Conservation (phyloP, 805 yeast genomes). For the Zygosaccharomyces kombuchaensis region DNA sequence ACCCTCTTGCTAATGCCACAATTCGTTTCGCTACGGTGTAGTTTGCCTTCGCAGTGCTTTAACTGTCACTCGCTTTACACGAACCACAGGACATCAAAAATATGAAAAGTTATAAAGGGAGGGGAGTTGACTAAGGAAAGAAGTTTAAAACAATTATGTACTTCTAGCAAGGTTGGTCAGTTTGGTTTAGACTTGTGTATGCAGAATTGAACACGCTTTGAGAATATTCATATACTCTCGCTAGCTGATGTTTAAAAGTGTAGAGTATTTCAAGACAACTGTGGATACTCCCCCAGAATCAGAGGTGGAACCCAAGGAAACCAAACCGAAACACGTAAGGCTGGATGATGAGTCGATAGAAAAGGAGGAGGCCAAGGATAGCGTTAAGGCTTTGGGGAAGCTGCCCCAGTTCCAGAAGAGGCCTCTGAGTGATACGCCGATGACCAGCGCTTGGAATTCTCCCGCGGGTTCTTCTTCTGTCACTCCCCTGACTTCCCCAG, state of each 20-base stretch:
- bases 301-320: conserved; percentile 21
- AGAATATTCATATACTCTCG: neutral
- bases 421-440: conserved; percentile 73
- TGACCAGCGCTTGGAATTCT: conserved; percentile 52
- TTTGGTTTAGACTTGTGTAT: neutral
- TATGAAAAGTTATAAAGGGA: neutral
- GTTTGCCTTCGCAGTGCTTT: neutral
- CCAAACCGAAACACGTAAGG: neutral
- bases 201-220: neutral
- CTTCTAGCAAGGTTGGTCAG: neutral
- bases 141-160: too few relatives aligned
- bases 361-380: conserved; percentile 4
- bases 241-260: conserved; percentile 20
- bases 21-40: neutral
- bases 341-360: neutral
- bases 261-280: conserved; percentile 18
- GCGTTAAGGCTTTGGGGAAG: neutral
- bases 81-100: neutral
- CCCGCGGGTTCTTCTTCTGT: conserved; percentile 40
- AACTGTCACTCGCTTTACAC: neutral
- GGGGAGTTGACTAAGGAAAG: neutral
- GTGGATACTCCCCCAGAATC: conserved; percentile 22
- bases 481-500: conserved; percentile 33
- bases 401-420: conserved; percentile 61
- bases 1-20: neutral